These are phyloP conservation scores for Ceratobasidium sp. DNA, from an alignment of 1,284 basidiomycete genomes.

Conservation along the genomic window DNA sequence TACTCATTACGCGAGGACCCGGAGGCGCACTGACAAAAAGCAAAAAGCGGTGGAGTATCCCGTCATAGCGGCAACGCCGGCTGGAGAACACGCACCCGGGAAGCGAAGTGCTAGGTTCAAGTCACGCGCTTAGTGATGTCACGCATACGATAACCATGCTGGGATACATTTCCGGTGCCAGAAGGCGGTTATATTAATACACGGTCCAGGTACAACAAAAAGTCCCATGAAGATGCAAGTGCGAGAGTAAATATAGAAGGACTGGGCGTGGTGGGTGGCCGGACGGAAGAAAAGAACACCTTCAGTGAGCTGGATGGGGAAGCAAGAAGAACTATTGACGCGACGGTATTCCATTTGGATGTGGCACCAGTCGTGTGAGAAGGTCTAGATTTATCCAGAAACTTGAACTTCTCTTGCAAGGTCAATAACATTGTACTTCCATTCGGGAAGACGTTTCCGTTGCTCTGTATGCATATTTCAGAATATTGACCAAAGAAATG, in stretches of 20 bases:
- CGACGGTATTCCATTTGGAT: conserved; percentile 26
- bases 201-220: conserved; percentile 32
- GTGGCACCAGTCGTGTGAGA: not conserved
- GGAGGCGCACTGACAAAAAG: not conserved
- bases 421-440: conserved; percentile 44
- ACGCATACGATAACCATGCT: conserved; percentile 3
- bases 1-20: conserved; percentile 22
- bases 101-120: conserved; percentile 32
- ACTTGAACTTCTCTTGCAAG: conserved; percentile 35
- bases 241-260: conserved; percentile 30
- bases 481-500: not conserved
- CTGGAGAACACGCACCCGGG: conserved; percentile 28
- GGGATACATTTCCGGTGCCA: conserved; percentile 21
- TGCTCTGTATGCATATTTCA: conserved; percentile 21
- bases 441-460: conserved; percentile 45
- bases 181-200: conserved; percentile 24
- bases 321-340: no score
- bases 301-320: not conserved
- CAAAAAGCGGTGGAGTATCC: conserved; percentile 22
- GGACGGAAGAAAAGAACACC: not conserved
- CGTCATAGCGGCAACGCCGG: conserved; percentile 28
- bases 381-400: conserved; percentile 19
- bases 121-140: conserved; percentile 21
- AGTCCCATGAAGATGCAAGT: conserved; percentile 14
- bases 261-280: not conserved